These are phyloP conservation scores for Fusarium globosum DNA, from an alignment of 2,329 filamentous ascomycete genomes.

Conservation along the genomic window DNA sequence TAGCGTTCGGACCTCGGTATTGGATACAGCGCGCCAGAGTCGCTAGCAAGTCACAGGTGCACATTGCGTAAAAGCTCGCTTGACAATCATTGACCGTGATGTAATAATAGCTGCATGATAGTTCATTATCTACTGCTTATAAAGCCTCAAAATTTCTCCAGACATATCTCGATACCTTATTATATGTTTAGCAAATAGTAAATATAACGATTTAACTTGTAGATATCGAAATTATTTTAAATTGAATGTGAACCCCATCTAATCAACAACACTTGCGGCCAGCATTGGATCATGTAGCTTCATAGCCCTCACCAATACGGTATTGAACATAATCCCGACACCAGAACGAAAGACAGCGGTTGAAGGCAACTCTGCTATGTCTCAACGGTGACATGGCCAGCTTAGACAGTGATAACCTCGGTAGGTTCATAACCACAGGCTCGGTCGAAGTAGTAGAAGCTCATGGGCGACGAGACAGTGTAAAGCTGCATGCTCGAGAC, in stretches of 20 bases:
- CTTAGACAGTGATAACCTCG: not conserved
- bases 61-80: too few relatives aligned
- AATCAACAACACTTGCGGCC: fast-evolving
- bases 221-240: not conserved
- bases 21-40: too few relatives aligned
- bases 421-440: not conserved
- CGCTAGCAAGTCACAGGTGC: too few relatives aligned
- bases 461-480: not conserved
- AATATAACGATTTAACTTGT: not conserved
- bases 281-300: fast-evolving
- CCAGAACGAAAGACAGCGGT: too few relatives aligned
- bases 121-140: too few relatives aligned
- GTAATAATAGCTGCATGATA: too few relatives aligned
- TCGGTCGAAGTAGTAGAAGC: not conserved
- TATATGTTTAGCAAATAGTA: too few relatives aligned
- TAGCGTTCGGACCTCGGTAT: too few relatives aligned
- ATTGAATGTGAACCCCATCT: not conserved
- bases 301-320: fast-evolving
- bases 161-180: too few relatives aligned
- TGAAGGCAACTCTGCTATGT: fast-evolving
- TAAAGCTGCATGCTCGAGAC: not conserved
- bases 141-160: too few relatives aligned
- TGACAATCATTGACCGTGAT: too few relatives aligned
- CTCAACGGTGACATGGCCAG: not conserved
- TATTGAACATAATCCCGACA: too few relatives aligned